Percentiles rank a stretch among this genome's conserved stretches.
Conservation (phyloP, 2,329 filamentous ascomycete species). For the Hypoxylon sp. region DNA sequence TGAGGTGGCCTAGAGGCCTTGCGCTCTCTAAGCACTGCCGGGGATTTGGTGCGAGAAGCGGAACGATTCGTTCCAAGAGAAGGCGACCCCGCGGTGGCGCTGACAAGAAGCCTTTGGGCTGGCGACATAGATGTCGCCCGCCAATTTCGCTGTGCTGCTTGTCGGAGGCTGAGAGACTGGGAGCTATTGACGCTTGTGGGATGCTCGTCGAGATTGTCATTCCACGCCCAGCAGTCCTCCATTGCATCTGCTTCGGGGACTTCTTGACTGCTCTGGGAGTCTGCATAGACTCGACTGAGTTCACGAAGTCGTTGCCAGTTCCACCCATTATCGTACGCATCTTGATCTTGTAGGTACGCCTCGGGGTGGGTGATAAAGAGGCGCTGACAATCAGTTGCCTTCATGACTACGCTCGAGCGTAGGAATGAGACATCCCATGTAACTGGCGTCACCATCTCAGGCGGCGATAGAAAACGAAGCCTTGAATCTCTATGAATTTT, state of each 20-base stretch:
- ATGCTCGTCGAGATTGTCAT: slow-evolving; percentile 73
- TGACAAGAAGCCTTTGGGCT: slow-evolving; percentile 52
- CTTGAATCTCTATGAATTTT: slow-evolving; percentile 82
- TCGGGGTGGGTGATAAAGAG: slow-evolving; percentile 83
- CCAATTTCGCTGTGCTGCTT: slow-evolving; percentile 58
- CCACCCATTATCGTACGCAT: slow-evolving; percentile 71
- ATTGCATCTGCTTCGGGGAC: slow-evolving; percentile 73
- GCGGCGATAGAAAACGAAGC: slow-evolving; percentile 77
- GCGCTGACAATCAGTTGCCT: slow-evolving; percentile 72
- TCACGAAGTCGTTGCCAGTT: slow-evolving; percentile 79
- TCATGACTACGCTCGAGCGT: slow-evolving; percentile 80
- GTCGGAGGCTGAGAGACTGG: slow-evolving; percentile 60
- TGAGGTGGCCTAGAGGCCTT: slow-evolving; percentile 63
- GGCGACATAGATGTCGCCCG: slow-evolving; percentile 61
- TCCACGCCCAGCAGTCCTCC: slow-evolving; percentile 78
- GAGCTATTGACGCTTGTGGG: slow-evolving; percentile 62
- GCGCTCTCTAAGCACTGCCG: slow-evolving; percentile 57
- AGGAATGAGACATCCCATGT: slow-evolving; percentile 81
- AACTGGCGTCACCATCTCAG: slow-evolving; percentile 80
- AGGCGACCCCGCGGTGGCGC: slow-evolving; percentile 54
- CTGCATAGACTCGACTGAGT: slow-evolving; percentile 70
- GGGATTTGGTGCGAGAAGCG: slow-evolving; percentile 59
- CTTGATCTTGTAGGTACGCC: slow-evolving; percentile 77
- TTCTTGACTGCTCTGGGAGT: slow-evolving; percentile 61
- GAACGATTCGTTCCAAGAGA: slow-evolving; percentile 56